Evolutionary conservation across 192 early-diverging fungal genomes (phyloP), one percentile per base, ranked within the genome.

Genomic region (Radiomyces spectabilis): DNA sequence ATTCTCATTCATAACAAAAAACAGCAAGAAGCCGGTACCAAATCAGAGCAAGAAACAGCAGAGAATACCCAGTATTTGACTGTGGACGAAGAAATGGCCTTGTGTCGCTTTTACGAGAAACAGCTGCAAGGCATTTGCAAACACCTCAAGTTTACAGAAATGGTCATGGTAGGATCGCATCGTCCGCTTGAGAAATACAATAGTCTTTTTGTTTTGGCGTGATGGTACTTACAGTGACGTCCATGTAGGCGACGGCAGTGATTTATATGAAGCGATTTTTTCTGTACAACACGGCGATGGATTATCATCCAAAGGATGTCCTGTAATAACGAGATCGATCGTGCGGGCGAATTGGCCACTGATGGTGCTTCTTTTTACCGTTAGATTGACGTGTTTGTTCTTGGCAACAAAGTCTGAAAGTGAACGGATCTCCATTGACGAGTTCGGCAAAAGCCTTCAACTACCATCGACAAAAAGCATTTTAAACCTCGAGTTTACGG

Each of bases 191-290:
- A 4, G 32, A 13, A 1, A 57, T 53, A 30, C 21, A 12, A 9
- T 21, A 35, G 16, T n/a, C 46, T 42, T 7, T 39, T 54, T 33
- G 29, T 4, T 1, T 15, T 9, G 47, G 45, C n/a, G n/a, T 41
- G 1, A 35, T 22, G 67, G 42, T 57, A 57, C 56, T 53, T 59
- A 24, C 78, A n/a, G n/a, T n/a, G n/a, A n/a, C n/a, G n/a, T n/a
- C n/a, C n/a, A n/a, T n/a, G n/a, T n/a, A 84, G 81, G 85, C 85
- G 19, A 91, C 86, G 1, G 86, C 86, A 0, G 76, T 91, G 9
- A 81, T 78, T n/a, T 90, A 80, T 51, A 81, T 86, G 79, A 90
- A 90, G 58, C 78, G 88, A 12, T 90, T 90, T 64, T 90, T 82
- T 59, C 64, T 90, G 29, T 78, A 82, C 59, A 90, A 90, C 53